Evolutionary conservation across 768 basidiomycete species (phyloP).

Genomic region (Auriscalpium microsporum): DNA sequence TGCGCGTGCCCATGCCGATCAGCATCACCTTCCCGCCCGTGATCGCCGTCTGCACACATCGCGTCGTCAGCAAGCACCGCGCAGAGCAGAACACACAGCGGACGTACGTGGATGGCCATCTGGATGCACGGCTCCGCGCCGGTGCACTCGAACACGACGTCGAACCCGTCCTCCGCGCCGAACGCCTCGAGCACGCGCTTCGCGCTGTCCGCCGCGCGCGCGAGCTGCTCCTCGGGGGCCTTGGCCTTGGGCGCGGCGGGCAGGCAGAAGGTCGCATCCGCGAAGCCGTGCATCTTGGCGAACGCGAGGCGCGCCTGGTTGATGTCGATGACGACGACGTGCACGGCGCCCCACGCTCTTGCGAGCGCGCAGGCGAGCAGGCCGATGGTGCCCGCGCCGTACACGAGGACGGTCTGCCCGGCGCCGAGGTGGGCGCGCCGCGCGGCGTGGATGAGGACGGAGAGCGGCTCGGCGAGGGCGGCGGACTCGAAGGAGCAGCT

Average conservation of each 20-base stretch:
- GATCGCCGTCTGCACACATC: conserved; percentile 52
- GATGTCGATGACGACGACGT: conserved; percentile 79
- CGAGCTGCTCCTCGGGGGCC: conserved; percentile 48
- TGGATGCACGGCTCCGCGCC: conserved; percentile 90
- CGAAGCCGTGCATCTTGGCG: conserved; percentile 68
- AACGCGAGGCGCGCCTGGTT: conserved; percentile 76
- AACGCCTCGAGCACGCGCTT: conserved; percentile 46
- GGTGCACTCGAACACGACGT: conserved; percentile 91
- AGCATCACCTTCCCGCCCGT: conserved; percentile 88
- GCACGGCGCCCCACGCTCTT: conserved; percentile 57
- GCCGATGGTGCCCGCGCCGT: conserved; percentile 91
- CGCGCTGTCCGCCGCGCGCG: conserved; percentile 51
- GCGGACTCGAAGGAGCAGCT: conserved; percentile 70
- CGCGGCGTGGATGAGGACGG: conserved; percentile 68
- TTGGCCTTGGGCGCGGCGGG: conserved; percentile 39
- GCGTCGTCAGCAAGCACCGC: not conserved
- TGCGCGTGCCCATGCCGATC: conserved; percentile 91
- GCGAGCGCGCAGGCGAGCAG: conserved; percentile 82
- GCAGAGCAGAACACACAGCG: conserved; percentile 5
- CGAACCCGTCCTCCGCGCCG: conserved; percentile 68
- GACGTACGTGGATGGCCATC: conserved; percentile 79
- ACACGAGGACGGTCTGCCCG: conserved; percentile 74
- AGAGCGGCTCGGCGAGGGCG: conserved; percentile 89
- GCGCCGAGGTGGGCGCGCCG: conserved; percentile 34
- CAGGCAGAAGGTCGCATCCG: conserved; percentile 60